These are phyloP conservation scores for Penicillium ucsense DNA, from an alignment of 495 filamentous ascomycete genomes.

Conservation along the genomic window DNA sequence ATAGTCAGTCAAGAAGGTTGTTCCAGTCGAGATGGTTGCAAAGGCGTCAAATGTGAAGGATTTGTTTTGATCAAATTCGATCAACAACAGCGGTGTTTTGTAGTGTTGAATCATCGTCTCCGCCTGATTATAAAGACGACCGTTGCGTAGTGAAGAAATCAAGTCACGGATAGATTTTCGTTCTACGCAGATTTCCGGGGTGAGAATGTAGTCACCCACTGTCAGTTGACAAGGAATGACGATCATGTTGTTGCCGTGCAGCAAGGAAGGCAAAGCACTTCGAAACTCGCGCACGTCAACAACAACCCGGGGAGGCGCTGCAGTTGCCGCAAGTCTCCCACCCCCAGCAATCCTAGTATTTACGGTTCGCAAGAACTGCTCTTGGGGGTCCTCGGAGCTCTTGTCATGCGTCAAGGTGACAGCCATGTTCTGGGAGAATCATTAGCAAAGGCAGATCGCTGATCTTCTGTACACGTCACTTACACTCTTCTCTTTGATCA, in stretches of 20 bases:
- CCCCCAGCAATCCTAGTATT: slow-evolving; percentile 96
- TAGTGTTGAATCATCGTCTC: slow-evolving; percentile 94
- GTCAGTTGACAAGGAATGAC: slow-evolving; percentile 92
- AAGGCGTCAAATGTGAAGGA: slow-evolving; percentile 94
- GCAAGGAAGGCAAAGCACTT: slow-evolving; percentile 79
- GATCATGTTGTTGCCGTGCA: slow-evolving; percentile 77
- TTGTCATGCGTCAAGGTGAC: slow-evolving; percentile 70
- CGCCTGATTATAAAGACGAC: slow-evolving; percentile 82
- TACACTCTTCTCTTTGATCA: slow-evolving; percentile 84
- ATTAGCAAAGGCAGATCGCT: background rate
- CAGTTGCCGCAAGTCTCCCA: slow-evolving; percentile 77
- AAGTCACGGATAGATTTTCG: slow-evolving; percentile 88
- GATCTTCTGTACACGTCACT: background rate
- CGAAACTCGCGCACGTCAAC: slow-evolving; percentile 95
- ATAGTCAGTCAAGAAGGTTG: slow-evolving; percentile 42
- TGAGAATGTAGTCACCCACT: slow-evolving; percentile 92
- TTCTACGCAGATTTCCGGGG: slow-evolving; percentile 83
- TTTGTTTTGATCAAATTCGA: slow-evolving; percentile 97
- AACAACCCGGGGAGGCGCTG: slow-evolving; percentile 83
- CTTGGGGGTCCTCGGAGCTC: slow-evolving; percentile 74
- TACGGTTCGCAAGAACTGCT: slow-evolving; percentile 86
- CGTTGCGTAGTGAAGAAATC: slow-evolving; percentile 82
- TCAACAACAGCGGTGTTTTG: slow-evolving; percentile 80
- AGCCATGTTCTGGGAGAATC: slow-evolving; percentile 56
- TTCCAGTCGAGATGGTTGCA: slow-evolving; percentile 36